Conservation (phyloP, 2,329 filamentous ascomycete species). For the Colletotrichum kahawae region DNA sequence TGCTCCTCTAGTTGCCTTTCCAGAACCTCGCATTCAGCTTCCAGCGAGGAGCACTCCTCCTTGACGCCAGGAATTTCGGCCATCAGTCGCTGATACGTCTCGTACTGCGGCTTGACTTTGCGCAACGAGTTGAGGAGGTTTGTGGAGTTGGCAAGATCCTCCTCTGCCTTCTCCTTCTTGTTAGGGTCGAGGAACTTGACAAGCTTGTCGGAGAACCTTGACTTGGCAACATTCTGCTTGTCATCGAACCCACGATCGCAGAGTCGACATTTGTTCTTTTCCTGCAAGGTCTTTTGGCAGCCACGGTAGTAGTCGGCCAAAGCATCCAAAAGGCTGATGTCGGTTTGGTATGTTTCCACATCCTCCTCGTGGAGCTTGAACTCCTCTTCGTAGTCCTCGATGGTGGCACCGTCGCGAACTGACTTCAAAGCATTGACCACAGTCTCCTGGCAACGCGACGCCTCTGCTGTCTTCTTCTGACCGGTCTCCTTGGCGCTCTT, state of each 20-base stretch:
- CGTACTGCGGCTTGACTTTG: conserved; percentile 70
- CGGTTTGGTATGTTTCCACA: conserved; percentile 64
- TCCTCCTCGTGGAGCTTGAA: conserved; percentile 59
- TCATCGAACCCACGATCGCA: conserved; percentile 75
- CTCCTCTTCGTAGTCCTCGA: conserved; percentile 61
- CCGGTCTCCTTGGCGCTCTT: conserved; percentile 68
- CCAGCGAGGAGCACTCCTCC: conserved; percentile 65
- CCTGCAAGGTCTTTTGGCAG: conserved; percentile 68
- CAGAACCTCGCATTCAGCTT: conserved; percentile 65
- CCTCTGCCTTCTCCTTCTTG: conserved; percentile 65
- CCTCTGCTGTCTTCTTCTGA: conserved; percentile 67
- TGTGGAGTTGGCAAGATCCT: conserved; percentile 59
- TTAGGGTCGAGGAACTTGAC: conserved; percentile 66
- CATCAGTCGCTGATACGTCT: conserved; percentile 74
- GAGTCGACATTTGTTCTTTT: conserved; percentile 76
- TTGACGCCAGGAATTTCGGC: conserved; percentile 74
- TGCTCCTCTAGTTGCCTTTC: conserved; percentile 68
- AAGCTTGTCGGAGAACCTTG: conserved; percentile 71
- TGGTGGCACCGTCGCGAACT: conserved; percentile 47
- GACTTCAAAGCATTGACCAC: conserved; percentile 55
- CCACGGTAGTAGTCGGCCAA: conserved; percentile 74
- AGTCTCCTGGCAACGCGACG: conserved; percentile 63
- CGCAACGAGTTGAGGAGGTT: conserved; percentile 63
- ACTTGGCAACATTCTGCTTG: conserved; percentile 59
- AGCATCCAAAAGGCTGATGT: conserved; percentile 72